Conservation (phyloP, 1,284 basidiomycete species). For the Flammula alnicola region DNA sequence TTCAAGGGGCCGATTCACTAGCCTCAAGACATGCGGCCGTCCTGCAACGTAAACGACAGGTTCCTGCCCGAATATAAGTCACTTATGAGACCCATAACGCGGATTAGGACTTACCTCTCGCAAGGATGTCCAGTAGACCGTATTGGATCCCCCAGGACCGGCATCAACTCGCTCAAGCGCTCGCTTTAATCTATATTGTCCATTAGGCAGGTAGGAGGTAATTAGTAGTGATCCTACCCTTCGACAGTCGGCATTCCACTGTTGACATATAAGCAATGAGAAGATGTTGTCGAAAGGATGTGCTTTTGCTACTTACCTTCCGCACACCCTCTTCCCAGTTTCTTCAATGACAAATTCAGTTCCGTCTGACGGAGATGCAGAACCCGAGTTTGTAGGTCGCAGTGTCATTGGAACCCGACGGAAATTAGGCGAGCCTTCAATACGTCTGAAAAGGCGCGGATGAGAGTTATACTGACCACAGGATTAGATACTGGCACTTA, state of each 20-base stretch:
- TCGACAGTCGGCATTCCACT: constrained; percentile 91
- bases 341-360: constrained; percentile 43
- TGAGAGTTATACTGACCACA: constrained; percentile 8
- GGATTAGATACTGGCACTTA: constrained; percentile 32
- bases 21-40: constrained; percentile 91
- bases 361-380: constrained; percentile 34
- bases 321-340: constrained; percentile 79
- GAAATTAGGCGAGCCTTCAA: constrained; percentile 94
- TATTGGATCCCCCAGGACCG: constrained; percentile 70
- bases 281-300: not conserved
- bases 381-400: constrained; percentile 40
- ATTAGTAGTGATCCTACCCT: constrained; percentile 53
- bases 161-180: constrained; percentile 86
- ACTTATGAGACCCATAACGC: too few species aligned
- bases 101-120: constrained; percentile 66
- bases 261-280: constrained; percentile 17
- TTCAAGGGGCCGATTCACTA: constrained; percentile 87
- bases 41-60: constrained; percentile 93
- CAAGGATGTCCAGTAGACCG: constrained; percentile 89
- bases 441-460: constrained; percentile 63
- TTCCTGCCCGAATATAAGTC: constrained; percentile 66
- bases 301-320: constrained; percentile 58
- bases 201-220: constrained; percentile 9
- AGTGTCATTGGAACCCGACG: constrained; percentile 76
- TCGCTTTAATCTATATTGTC: constrained; percentile 66